Conservation (phyloP, 805 yeast species). For the Gaillardinia entomophila region DNA sequence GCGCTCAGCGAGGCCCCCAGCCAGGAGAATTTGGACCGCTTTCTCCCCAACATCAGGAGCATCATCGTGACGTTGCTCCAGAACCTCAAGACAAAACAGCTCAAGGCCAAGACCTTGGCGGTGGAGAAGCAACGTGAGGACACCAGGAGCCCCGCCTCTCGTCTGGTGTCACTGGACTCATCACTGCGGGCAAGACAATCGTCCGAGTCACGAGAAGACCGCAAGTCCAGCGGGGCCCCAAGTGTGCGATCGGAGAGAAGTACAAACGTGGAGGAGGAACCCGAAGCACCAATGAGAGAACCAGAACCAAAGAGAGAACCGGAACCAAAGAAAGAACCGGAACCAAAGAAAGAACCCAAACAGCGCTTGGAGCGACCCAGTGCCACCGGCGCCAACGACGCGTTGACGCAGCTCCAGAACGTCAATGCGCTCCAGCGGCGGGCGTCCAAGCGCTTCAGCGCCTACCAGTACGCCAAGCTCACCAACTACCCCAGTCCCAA, state of each 20-base stretch:
- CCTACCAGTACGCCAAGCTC: conserved; percentile 82
- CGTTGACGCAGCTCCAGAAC: conserved; percentile 71
- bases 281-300: too few relatives aligned
- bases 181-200: conserved; percentile 4
- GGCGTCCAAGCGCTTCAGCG: conserved; percentile 91
- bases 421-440: conserved; percentile 82
- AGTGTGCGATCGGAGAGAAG: background rate
- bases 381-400: conserved; percentile 35
- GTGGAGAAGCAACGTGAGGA: conserved; percentile 9
- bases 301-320: background rate
- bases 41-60: conserved; percentile 78
- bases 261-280: conserved; percentile 2
- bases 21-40: conserved; percentile 72
- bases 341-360: background rate
- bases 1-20: conserved; percentile 84
- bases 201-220: background rate
- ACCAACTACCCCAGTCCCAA: conserved; percentile 26
- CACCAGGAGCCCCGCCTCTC: conserved; percentile 7
- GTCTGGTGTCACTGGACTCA: too few relatives aligned
- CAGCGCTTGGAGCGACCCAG: background rate
- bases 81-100: conserved; percentile 76
- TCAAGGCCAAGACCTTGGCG: conserved; percentile 38
- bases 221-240: background rate
- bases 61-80: conserved; percentile 77
- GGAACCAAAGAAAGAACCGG: background rate